These are phyloP conservation scores for Globisporangium apiculatum DNA, from an alignment of 352 stramenopile genomes.

Conservation along the genomic window DNA sequence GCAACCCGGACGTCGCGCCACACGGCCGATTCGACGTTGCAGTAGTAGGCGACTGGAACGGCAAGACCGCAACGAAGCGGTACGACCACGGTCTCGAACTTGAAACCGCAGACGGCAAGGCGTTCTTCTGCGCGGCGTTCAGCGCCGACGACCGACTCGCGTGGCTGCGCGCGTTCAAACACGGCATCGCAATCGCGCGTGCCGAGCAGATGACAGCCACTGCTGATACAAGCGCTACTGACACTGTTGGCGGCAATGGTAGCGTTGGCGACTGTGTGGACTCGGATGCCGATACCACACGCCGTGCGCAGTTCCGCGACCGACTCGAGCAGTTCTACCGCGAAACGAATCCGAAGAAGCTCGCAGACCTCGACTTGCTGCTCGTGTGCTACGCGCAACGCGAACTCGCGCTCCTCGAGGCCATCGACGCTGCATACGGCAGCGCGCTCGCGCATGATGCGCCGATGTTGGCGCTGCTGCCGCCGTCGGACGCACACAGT, in stretches of 20 bases:
- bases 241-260: neutral
- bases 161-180: constrained; percentile 58
- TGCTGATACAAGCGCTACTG: neutral
- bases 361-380: constrained; percentile 38
- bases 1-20: constrained; percentile 21
- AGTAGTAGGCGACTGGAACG: constrained; percentile 61
- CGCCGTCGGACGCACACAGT: constrained; percentile 22
- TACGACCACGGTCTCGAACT: constrained; percentile 65
- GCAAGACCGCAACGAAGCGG: constrained; percentile 42
- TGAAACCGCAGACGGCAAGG: constrained; percentile 53
- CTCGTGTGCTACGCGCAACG: constrained; percentile 38
- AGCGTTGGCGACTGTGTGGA: constrained; percentile 2
- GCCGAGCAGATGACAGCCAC: constrained; percentile 5
- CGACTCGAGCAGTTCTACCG: constrained; percentile 44
- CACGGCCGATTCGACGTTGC: constrained; percentile 38
- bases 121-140: constrained; percentile 65
- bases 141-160: constrained; percentile 42
- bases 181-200: constrained; percentile 31
- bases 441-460: constrained; percentile 24
- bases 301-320: constrained; percentile 22
- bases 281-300: constrained; percentile 9
- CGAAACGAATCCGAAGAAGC: constrained; percentile 43
- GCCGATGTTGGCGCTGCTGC: constrained; percentile 23
- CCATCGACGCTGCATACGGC: constrained; percentile 38
- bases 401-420: constrained; percentile 38